These are phyloP conservation scores for Daldinia concentrica DNA, from an alignment of 495 filamentous ascomycete genomes.

Conservation along the genomic window DNA sequence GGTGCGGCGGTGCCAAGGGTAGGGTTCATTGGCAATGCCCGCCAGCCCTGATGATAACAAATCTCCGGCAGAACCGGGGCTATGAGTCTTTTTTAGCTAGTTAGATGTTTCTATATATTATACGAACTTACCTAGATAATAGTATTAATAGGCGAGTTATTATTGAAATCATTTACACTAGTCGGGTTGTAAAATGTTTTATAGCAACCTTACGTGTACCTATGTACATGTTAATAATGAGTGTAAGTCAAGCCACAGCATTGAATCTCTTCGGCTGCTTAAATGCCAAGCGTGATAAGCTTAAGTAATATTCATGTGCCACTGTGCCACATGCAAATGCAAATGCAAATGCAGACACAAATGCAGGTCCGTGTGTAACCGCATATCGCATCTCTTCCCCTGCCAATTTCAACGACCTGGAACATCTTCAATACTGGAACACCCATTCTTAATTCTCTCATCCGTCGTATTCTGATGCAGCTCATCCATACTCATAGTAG, in stretches of 20 bases:
- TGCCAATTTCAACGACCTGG: conserved; percentile 29
- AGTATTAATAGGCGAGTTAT: background rate
- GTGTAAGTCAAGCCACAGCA: conserved; percentile 1
- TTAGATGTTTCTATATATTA: conserved; percentile 1
- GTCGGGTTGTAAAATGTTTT: background rate
- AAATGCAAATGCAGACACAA: background rate
- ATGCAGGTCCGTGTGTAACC: background rate
- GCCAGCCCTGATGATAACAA: background rate
- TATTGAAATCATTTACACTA: background rate
- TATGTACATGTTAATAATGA: too few relatives aligned
- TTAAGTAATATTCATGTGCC: conserved; percentile 15
- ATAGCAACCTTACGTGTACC: background rate
- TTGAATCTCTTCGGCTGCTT: background rate
- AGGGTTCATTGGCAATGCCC: conserved; percentile 1
- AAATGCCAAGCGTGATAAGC: conserved; percentile 14
- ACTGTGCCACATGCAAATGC: background rate
- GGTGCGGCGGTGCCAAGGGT: conserved; percentile 41
- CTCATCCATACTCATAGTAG: too few relatives aligned
- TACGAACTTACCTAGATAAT: background rate
- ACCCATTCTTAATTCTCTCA: conserved; percentile 7
- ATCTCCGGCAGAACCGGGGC: background rate
- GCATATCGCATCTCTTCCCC: conserved; percentile 9
- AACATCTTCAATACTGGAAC: conserved; percentile 13
- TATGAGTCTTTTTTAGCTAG: background rate
- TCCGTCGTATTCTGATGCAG: conserved; percentile 20